Conservation (phyloP, 1,139 yeast genomes). For the Yamadazyma triangularis region DNA sequence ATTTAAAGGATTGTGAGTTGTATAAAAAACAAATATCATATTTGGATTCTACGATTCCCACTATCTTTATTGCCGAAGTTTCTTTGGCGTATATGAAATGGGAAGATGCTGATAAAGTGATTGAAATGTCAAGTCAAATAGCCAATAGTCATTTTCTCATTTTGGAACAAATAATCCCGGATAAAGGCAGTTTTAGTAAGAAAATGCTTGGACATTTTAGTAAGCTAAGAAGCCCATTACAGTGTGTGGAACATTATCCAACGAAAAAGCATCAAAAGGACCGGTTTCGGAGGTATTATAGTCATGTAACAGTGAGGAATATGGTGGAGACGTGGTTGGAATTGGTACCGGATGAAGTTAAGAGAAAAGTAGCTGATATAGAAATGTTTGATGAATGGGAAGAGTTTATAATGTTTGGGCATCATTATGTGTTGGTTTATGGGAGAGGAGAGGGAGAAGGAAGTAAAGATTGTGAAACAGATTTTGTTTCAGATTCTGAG, state of each 20-base stretch:
- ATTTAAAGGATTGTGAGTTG: slow-evolving; percentile 46
- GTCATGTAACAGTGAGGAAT: slow-evolving; percentile 48
- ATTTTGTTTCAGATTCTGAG: slow-evolving; percentile 39
- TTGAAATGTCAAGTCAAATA: slow-evolving; percentile 44
- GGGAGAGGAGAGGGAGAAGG: too few species aligned
- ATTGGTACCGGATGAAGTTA: slow-evolving; percentile 36
- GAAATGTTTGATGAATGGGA: slow-evolving; percentile 85
- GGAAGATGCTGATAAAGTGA: slow-evolving; percentile 60
- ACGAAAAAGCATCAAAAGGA: slow-evolving; percentile 42
- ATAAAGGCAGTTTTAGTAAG: slow-evolving; percentile 69
- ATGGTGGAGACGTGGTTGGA: slow-evolving; percentile 55
- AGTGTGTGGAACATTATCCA: slow-evolving; percentile 61
- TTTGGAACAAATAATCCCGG: slow-evolving; percentile 70
- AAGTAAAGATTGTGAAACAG: too few species aligned
- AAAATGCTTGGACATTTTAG: slow-evolving; percentile 73
- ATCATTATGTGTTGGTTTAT: slow-evolving; percentile 68
- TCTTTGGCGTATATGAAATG: slow-evolving; percentile 79
- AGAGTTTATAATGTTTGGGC: slow-evolving; percentile 73
- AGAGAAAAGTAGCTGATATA: slow-evolving; percentile 35
- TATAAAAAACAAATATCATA: slow-evolving; percentile 36
- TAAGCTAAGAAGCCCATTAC: slow-evolving; percentile 65
- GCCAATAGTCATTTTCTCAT: slow-evolving; percentile 58
- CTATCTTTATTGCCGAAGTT: slow-evolving; percentile 75
- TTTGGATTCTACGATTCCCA: slow-evolving; percentile 22
- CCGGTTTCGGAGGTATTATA: slow-evolving; percentile 47